Percentiles rank a stretch among this genome's conserved stretches.
Conservation (phyloP, 495 filamentous ascomycete genomes). For the Choiromyces venosus region DNA sequence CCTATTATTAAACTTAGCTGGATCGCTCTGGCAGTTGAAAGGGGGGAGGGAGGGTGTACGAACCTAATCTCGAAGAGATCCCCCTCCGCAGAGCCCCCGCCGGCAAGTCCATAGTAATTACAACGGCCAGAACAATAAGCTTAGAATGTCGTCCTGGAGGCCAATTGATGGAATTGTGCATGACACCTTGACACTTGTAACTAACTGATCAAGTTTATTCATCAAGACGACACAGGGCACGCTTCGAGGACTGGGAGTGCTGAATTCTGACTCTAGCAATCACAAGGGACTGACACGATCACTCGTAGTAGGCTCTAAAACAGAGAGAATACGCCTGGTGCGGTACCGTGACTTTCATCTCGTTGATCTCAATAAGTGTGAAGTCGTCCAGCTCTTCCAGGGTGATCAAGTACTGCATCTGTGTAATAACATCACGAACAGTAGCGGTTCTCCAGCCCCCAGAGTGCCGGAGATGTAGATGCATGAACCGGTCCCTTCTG, state of each 20-base stretch:
- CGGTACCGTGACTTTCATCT: slow-evolving; percentile 98
- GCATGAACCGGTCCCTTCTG: slow-evolving; percentile 84
- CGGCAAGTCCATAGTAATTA: too few species aligned
- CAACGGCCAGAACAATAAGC: too few species aligned
- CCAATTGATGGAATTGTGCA: slow-evolving; percentile 99
- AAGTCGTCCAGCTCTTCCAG: too few species aligned
- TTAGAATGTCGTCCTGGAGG: slow-evolving; percentile 80
- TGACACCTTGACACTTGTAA: slow-evolving; percentile 91
- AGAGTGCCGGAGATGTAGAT: slow-evolving; percentile 99
- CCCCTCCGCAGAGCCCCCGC: slow-evolving; percentile 95
- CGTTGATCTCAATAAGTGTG: slow-evolving; percentile 99
- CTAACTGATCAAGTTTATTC: too few species aligned
- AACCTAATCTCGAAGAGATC: slow-evolving; percentile 81
- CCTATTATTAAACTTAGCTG: too few species aligned
- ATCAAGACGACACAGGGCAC: too few species aligned
- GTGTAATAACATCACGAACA: too few species aligned
- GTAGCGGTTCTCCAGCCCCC: slow-evolving; percentile 96
- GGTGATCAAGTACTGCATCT: too few species aligned
- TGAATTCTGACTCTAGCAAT: too few species aligned
- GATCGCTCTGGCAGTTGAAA: too few species aligned
- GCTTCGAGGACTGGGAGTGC: too few species aligned
- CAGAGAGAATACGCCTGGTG: slow-evolving; percentile 89
- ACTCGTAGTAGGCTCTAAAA: slow-evolving; percentile 92
- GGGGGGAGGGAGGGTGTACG: slow-evolving; percentile 5
- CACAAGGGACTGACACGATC: too few species aligned